These are phyloP conservation scores for Pichia sp. DNA, from an alignment of 1,139 yeast genomes.

Conservation along the genomic window DNA sequence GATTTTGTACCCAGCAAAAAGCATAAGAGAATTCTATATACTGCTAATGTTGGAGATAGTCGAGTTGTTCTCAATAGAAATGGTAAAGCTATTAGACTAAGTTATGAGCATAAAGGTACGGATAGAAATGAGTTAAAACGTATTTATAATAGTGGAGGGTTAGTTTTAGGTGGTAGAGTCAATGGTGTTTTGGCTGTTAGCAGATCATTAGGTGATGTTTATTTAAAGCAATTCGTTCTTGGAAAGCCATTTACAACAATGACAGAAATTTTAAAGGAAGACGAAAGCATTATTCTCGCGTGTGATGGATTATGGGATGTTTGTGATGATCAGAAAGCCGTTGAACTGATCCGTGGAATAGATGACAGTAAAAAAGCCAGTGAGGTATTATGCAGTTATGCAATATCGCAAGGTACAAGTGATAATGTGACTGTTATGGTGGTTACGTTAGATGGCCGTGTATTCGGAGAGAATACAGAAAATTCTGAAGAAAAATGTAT, in stretches of 20 bases:
- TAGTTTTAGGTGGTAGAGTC: constrained; percentile 84
- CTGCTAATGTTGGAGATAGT: constrained; percentile 95
- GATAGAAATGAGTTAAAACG: constrained; percentile 74
- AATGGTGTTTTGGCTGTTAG: constrained; percentile 96
- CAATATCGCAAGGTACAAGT: constrained; percentile 74
- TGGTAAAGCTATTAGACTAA: constrained; percentile 68
- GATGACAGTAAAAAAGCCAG: constrained; percentile 65
- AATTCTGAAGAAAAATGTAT: no score
- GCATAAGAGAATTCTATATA: constrained; percentile 72
- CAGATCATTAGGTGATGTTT: constrained; percentile 89
- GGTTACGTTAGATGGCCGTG: constrained; percentile 47
- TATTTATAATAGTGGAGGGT: constrained; percentile 74
- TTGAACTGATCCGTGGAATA: constrained; percentile 54
- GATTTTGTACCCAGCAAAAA: constrained; percentile 41
- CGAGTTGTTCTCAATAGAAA: constrained; percentile 71
- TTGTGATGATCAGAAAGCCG: constrained; percentile 72
- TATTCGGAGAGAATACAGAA: no score
- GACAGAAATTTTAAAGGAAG: constrained; percentile 59
- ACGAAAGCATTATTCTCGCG: constrained; percentile 77
- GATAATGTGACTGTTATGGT: constrained; percentile 96
- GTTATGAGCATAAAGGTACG: constrained; percentile 93
- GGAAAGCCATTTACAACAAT: constrained; percentile 93
- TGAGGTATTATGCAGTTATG: constrained; percentile 60
- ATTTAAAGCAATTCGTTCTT: constrained; percentile 82
- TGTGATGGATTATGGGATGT: constrained; percentile 98